Evolutionary conservation across 2,329 filamentous ascomycete species (phyloP), one percentile per base, ranked within the genome.

Genomic region (Eutypella sp.): DNA sequence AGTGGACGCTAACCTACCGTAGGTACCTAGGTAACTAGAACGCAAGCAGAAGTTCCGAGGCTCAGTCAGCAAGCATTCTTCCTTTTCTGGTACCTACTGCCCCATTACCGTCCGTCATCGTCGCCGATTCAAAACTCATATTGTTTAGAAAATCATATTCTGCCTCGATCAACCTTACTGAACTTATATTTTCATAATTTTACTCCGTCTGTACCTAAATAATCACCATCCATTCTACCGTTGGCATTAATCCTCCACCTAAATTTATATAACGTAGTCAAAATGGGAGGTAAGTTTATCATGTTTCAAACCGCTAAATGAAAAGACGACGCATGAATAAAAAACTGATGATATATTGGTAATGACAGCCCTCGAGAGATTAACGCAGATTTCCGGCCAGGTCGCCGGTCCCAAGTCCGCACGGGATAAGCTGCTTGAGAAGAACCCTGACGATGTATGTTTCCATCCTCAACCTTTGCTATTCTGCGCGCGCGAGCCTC

Each of bases 401-500:
- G 68, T 85, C 60, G 59, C 70, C 48, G 72, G 72, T 52, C 63
- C 64, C 22, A 64, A 67, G 47, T 70, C 71, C 52, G 67, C 71
- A 41, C 68, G 70, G 50, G 76, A 78, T 49, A 78, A 72, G 66
- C 68, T 87, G 40, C 72, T 85, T 37, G 70, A 84, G 66, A 85
- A 86, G 72, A 75, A 74, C 63, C 72, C 82, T 45, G 82, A 86
- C 64, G 83, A 86, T 73, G 81, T 84, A 70, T 41, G 50, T 52
- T 15, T 37, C n/a, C 36, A n/a, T n/a, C n/a, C n/a, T n/a, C n/a
- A n/a, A n/a, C n/a, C n/a, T n/a, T n/a, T n/a, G n/a, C n/a, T n/a
- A n/a, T n/a, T n/a, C n/a, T n/a, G n/a, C n/a, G n/a, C n/a, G n/a
- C n/a, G n/a, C n/a, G n/a, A n/a, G n/a, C n/a, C n/a, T n/a, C n/a